Conservation (phyloP, 805 yeast genomes). For the Suhomyces kilbournensis region DNA sequence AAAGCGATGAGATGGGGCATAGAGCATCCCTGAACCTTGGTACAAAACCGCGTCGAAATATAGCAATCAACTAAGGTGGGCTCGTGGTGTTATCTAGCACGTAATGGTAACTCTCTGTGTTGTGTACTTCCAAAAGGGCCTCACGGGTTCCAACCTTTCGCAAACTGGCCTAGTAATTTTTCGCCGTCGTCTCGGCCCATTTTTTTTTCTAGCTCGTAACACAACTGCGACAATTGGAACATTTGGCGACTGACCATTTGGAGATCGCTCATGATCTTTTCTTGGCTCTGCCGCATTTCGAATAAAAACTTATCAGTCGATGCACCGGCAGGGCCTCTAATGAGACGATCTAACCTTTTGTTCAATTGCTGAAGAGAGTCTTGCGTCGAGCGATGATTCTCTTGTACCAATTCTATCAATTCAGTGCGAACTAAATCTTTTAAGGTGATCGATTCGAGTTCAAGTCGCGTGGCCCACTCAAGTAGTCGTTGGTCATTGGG, state of each 20-base stretch:
- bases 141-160: background rate
- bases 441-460: conserved; percentile 26
- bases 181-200: background rate
- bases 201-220: background rate
- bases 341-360: background rate
- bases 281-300: background rate
- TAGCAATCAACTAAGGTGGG: background rate
- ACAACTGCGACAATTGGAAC: background rate
- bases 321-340: background rate
- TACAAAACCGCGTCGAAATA: background rate
- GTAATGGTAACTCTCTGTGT: background rate
- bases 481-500: conserved; percentile 9
- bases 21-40: background rate
- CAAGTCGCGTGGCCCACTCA: conserved; percentile 30
- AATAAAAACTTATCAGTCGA: background rate
- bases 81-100: background rate
- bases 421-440: conserved; percentile 12
- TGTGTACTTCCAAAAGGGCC: background rate
- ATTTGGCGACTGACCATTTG: background rate
- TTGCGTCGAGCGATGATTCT: background rate
- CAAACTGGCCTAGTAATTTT: background rate
- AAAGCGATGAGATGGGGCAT: background rate
- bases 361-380: background rate
- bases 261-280: background rate
- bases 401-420: background rate